Base-by-base conservation (phyloP, 305 asterid species). In the Solanum chacoense region DNA sequence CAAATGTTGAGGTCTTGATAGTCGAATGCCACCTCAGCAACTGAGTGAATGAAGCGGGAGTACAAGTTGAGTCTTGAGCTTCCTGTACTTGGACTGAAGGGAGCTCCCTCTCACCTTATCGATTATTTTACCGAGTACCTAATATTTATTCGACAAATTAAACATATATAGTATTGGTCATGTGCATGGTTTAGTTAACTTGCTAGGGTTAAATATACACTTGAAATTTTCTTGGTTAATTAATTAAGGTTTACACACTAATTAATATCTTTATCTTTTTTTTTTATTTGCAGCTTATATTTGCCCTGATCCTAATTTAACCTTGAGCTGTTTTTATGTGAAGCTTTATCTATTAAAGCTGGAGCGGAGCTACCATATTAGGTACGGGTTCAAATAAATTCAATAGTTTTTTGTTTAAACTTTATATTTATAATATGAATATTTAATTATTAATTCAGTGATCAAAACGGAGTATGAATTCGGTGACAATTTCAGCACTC, bases 11-110 rank as follows among this genome's bases (percentile, higher is more conserved):
- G 97, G 50, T 14, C 4, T 13, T 7, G 22, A 32, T 9, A 3
- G 8, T 11, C 20, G 7, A 11, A 4, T 11, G 34, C 26, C 35
- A 59, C 91, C 96, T 93, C 93, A 3, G 88, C 88, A 91, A 9
- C 93, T 95, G 99, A 91, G 92, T 95, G 98, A 96, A 95, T 96
- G 99, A 93, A 8, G 96, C 93, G 94, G 97, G 99, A 97, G 99
- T 18, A 93, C 94, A 96, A 91, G 89, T 88, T 94, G 97, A 71
- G 90, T 92, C 96, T 87, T 91, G 91, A 89, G 90, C 93, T 92
- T 96, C 91, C 95, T 93, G 93, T 93, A 89, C 95, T 97, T 97
- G 99, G 98, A 97, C 99, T 97, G 99, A 97, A 97, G 99, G 99
- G 99, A 97, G 99, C 99, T 97, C 99, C 98, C 98, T 96, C 79